Base-by-base conservation (phyloP, 2,329 filamentous ascomycete genomes). In the Ascochyta viciae-villosae region DNA sequence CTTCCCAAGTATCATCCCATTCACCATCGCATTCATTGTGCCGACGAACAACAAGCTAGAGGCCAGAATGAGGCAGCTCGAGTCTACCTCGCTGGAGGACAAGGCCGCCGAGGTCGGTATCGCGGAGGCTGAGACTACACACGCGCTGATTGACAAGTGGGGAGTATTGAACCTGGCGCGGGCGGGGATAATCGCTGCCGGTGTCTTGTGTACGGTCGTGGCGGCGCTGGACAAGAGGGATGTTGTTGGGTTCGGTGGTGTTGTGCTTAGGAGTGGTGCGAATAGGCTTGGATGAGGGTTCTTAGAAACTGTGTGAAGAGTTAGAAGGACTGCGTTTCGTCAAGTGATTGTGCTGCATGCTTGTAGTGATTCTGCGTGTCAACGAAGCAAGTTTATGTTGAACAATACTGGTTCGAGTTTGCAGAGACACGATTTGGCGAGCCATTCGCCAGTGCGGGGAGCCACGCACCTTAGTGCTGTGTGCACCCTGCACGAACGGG, bases 131-230 rank as follows among this genome's bases (percentile, higher is more conserved):
- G 79, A 82, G 72, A 81, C 76, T 0, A 76, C 77, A 7, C 82
- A 84, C 70, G 77, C 74, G 54, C 68, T 87, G 62, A 77, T 87
- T 34, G 83, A 87, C 63, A 75, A 74, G 54, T 87, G 85, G 85
- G 83, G 77, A 3, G 73, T 78, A 45, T 65, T 85, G 63, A 86
- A 86, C 63, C 59, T 86, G 33, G 78, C 72, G 6, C 67, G 82
- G 16, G 74, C 75, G 2, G 50, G 74, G 7, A 62, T 81, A 8
- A 63, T 72, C 2, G 72, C 64, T 6, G 64, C 65, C 1, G 70
- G 66, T 1, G 56, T 66, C 0, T 39, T 74, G 15, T 65, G 65
- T 26, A 64, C 67, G 1, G 54, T 68, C 10, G 61, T 66, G 39
- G 74, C 70, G 6, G 66, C 66, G 3, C 34, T 75, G 9, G 61